Evolutionary conservation across 116 monocot species (phyloP).

Genomic region (Iris pallida): DNA sequence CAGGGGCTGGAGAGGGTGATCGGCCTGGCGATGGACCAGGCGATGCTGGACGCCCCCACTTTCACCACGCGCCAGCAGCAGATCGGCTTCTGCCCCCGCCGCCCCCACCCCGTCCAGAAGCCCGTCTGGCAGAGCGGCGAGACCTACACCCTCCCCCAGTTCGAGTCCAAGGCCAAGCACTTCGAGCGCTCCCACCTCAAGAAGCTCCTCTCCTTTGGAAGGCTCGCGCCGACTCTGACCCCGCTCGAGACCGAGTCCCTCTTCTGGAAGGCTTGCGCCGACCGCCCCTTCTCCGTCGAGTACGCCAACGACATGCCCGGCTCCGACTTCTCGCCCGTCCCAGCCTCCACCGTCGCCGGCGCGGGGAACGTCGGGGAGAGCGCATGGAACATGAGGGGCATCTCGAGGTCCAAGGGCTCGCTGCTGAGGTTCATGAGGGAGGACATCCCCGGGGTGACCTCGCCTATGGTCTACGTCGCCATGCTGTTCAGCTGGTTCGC

Average conservation of each 20-base stretch:
- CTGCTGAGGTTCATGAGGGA: too few relatives aligned
- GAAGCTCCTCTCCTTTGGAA: not conserved
- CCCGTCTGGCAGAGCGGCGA: conserved; percentile 73
- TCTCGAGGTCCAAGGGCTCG: conserved; percentile 51
- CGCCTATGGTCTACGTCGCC: too few relatives aligned
- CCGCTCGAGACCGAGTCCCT: conserved; percentile 52
- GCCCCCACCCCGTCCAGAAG: conserved; percentile 61
- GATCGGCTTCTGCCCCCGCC: too few relatives aligned
- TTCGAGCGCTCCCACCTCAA: conserved; percentile 43
- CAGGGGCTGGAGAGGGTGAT: too few relatives aligned
- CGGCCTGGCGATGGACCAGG: too few relatives aligned
- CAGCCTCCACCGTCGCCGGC: not conserved
- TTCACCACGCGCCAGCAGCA: too few relatives aligned
- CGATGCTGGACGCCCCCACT: too few relatives aligned
- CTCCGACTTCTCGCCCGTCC: conserved; percentile 43
- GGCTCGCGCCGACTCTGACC: too few relatives aligned
- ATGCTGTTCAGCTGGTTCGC: conserved; percentile 93
- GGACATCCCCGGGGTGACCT: too few relatives aligned
- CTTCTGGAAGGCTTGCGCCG: conserved; percentile 62
- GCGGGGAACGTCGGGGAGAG: conserved; percentile 56
- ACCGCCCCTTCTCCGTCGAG: conserved; percentile 62
- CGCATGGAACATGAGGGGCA: conserved; percentile 74
- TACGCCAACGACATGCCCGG: conserved; percentile 81
- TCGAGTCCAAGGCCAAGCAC: conserved; percentile 55
- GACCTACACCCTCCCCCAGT: conserved; percentile 57